Conservation (phyloP, 192 early-diverging fungal species). For the Jimgerdemannia flammicorona region DNA sequence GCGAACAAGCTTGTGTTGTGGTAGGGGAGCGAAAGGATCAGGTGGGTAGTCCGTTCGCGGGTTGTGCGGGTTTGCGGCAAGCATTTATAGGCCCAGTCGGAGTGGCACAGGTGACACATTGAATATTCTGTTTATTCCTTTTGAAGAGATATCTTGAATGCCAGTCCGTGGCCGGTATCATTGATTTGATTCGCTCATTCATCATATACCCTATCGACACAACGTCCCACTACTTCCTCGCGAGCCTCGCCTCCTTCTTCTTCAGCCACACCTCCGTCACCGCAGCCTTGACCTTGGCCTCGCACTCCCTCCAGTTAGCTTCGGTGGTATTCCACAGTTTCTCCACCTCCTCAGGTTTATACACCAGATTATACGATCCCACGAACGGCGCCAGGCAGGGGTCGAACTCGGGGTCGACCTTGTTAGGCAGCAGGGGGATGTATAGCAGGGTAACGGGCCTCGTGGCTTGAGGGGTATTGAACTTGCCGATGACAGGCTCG, state of each 20-base stretch:
- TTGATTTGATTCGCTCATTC: no score
- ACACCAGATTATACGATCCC: conserved; percentile 64
- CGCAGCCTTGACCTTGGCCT: conserved; percentile 42
- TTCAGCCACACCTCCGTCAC: conserved; percentile 41
- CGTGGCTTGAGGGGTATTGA: conserved; percentile 1
- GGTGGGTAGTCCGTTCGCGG: not conserved
- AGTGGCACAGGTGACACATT: no score
- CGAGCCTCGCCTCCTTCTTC: conserved; percentile 27
- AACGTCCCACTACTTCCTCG: no score
- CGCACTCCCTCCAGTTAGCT: conserved; percentile 49
- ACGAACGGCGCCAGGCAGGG: conserved; percentile 61
- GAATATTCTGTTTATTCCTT: no score
- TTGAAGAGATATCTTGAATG: no score
- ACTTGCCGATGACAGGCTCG: not conserved
- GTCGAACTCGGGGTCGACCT: conserved; percentile 51
- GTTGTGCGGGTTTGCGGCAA: no score
- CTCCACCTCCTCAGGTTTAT: conserved; percentile 61
- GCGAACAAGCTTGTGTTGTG: not conserved
- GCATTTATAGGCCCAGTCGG: no score
- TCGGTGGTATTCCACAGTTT: conserved; percentile 51
- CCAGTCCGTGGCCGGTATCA: no score
- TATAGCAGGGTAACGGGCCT: conserved; percentile 52
- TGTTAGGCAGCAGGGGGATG: conserved; percentile 61
- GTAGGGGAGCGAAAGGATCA: not conserved
- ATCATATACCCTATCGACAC: no score